These are phyloP conservation scores for Jatropha podagrica DNA, from an alignment of 441 rosid genomes.

Conservation along the genomic window DNA sequence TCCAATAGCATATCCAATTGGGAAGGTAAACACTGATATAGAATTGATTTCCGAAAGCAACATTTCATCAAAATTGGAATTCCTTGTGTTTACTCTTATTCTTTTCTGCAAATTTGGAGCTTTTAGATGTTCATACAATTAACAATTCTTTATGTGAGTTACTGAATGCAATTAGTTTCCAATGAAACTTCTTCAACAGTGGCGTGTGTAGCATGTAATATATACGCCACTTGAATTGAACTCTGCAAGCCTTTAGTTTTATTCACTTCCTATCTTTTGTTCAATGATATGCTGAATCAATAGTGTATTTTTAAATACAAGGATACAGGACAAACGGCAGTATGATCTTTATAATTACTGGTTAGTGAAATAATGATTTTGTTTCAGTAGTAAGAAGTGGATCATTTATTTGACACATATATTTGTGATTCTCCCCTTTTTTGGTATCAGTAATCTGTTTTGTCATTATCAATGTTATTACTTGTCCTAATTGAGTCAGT, in stretches of 20 bases:
- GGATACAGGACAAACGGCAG: too few species aligned
- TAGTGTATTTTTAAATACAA: background rate
- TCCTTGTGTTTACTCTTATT: background rate
- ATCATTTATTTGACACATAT: too few species aligned
- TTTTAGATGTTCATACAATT: too few species aligned
- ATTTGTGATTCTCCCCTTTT: too few species aligned
- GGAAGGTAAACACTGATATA: conserved; percentile 53
- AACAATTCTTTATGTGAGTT: background rate
- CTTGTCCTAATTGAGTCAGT: background rate
- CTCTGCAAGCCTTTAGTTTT: background rate
- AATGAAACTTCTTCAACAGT: background rate
- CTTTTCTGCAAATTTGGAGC: too few species aligned
- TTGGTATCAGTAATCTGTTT: background rate
- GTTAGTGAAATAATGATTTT: background rate
- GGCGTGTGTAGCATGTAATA: background rate
- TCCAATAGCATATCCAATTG: conserved; percentile 94
- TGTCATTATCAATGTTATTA: background rate
- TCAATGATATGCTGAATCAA: background rate
- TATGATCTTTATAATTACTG: background rate
- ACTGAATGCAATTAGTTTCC: background rate
- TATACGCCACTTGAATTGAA: background rate
- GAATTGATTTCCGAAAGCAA: background rate
- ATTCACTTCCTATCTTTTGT: background rate
- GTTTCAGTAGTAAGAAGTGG: background rate
- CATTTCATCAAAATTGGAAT: background rate